These are phyloP conservation scores for Quercus tomentella DNA, from an alignment of 331 rosid genomes.

Conservation along the genomic window DNA sequence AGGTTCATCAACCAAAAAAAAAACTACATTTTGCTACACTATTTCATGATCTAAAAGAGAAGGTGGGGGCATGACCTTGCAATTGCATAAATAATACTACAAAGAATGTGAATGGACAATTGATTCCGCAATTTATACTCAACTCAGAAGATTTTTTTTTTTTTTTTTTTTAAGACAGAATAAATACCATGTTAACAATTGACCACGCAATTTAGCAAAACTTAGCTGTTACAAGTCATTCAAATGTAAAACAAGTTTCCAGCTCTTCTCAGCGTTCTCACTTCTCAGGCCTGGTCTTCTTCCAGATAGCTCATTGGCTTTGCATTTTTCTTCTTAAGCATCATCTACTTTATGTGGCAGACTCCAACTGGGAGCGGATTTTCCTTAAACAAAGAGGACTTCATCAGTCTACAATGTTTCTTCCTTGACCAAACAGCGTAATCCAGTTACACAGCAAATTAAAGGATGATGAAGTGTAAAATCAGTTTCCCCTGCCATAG, in stretches of 20 bases:
- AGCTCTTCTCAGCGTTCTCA: neutral
- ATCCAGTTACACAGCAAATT: neutral
- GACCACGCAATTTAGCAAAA: too few relatives aligned
- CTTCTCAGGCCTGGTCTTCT: neutral
- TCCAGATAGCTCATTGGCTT: neutral
- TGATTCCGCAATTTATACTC: too few relatives aligned
- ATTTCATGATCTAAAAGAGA: neutral
- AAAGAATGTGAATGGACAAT: neutral
- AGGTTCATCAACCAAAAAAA: too few relatives aligned
- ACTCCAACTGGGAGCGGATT: neutral
- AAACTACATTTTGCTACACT: neutral
- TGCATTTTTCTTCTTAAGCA: neutral
- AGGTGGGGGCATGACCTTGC: too few relatives aligned
- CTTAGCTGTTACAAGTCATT: neutral
- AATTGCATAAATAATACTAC: too few relatives aligned
- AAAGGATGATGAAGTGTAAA: neutral
- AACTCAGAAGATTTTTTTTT: neutral
- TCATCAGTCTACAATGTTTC: neutral
- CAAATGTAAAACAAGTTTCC: neutral
- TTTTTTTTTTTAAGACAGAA: neutral
- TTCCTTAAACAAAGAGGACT: neutral
- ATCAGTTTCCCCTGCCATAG: neutral
- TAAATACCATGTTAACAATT: neutral
- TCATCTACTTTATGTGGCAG: neutral
- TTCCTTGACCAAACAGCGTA: neutral